Conservation (phyloP, 345 rosid species). For the Bruguiera gymnorhiza region DNA sequence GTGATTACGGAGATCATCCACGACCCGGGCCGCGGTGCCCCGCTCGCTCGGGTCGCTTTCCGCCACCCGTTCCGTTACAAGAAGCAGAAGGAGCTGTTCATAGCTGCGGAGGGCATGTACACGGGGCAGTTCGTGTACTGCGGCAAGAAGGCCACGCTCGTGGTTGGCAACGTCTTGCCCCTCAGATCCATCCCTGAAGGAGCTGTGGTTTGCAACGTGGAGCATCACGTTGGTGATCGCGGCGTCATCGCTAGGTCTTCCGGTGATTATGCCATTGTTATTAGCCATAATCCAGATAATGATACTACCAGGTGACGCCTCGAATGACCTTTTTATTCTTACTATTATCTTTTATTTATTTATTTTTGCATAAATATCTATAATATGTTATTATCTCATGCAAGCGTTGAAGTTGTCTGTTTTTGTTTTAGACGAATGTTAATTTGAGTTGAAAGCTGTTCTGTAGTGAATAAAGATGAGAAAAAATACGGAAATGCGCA, state of each 20-base stretch:
- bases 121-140: neutral
- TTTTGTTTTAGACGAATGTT: too few relatives aligned
- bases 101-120: constrained; percentile 14
- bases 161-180: neutral
- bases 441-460: too few relatives aligned
- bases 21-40: constrained; percentile 8
- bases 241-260: constrained; percentile 2
- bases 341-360: neutral
- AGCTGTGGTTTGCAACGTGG: constrained; percentile 8
- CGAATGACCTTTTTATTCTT: too few relatives aligned
- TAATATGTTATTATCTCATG: neutral
- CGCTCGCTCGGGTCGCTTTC: constrained; percentile 6
- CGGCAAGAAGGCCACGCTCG: constrained; percentile 11
- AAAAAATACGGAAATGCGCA: too few relatives aligned
- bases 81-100: constrained; percentile 18
- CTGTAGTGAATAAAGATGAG: too few relatives aligned
- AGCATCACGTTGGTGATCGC: constrained; percentile 5
- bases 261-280: constrained; percentile 9
- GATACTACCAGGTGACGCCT: constrained; percentile 3
- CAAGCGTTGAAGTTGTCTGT: too few relatives aligned
- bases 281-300: constrained; percentile 15
- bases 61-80: constrained; percentile 15
- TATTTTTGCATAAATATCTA: neutral
- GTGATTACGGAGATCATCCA: constrained; percentile 11
- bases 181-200: constrained; percentile 5